Base-by-base conservation (phyloP, 2,329 filamentous ascomycete genomes). In the Passalora sequoiae region DNA sequence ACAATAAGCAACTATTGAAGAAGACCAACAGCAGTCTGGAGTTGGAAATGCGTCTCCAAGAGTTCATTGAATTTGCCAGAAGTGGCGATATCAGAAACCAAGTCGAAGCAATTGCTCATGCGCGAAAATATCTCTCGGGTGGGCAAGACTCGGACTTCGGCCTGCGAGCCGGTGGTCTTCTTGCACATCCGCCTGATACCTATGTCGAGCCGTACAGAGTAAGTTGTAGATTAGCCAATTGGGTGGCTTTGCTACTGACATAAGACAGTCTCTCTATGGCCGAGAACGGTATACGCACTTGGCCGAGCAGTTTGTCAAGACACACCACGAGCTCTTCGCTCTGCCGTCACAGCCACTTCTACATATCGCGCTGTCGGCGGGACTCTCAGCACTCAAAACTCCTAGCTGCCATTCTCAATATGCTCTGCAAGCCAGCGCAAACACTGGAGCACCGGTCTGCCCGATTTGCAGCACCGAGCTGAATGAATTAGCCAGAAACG, bases 381-480 rank as follows among this genome's bases (percentile, higher is more conserved):
- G 92, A 6, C 77, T 98, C 7, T 96, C 89, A 0, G 89, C 92
- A 1, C 81, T 98, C 54, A 98, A 98, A 67, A 97, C 92, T 1
- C 92, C 92, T 0, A 83, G 88, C 12, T 98, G 92, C 63, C 89
- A 97, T 68, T 84, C 84, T 1, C 70, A 73, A 16, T 76, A 75
- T 54, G 70, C 77, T 4, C 75, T 77, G 1, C 51, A 75, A 69
- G 82, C 65, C 1, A 65, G 83, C 8, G 75, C 76, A 7, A 76
- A 84, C 1, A 81, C 80, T 2, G 83, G 67, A 8, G 67, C 85
- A 6, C 83, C 81, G 37, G 81, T 97, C 30, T 98, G 92, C 58
- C 92, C 92, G 3, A 97, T 98, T 60, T 98, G 92, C 71, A 92
- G 85, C 36, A 92, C 85, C 1, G 92, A 98, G 67, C 78, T 98